A percentile compares a stretch with the other conserved stretches of the same genome.
Conservation (phyloP, 805 yeast species). For the Candida oleophila region DNA sequence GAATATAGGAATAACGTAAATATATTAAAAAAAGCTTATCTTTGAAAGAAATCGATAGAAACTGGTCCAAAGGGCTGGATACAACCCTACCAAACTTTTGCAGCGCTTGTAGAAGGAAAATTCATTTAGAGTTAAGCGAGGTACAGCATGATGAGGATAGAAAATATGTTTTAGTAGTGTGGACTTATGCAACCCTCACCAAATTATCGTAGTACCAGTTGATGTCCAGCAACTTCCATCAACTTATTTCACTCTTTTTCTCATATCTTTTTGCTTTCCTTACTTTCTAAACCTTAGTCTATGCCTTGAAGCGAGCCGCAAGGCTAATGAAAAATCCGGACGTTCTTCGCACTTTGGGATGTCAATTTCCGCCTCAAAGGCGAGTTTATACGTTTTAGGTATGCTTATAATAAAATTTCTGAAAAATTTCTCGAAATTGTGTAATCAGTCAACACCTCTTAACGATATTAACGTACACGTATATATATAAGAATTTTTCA, state of each 20-base stretch:
- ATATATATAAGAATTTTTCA: not conserved
- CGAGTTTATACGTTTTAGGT: conserved; percentile 3
- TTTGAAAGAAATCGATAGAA: not conserved
- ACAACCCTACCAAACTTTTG: too few relatives aligned
- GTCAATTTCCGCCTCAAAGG: conserved; percentile 3
- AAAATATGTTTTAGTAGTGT: too few relatives aligned
- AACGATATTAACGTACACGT: not conserved
- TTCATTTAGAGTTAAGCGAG: too few relatives aligned
- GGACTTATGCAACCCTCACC: too few relatives aligned
- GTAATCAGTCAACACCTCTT: not conserved
- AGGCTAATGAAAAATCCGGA: not conserved
- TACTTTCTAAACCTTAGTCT: not conserved
- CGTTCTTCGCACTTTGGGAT: not conserved
- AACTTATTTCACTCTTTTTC: too few relatives aligned
- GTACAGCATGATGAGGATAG: too few relatives aligned
- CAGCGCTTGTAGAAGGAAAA: too few relatives aligned
- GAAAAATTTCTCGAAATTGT: not conserved
- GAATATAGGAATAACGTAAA: not conserved
- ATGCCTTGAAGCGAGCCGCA: too few relatives aligned
- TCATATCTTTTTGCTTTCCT: not conserved
- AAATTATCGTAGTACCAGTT: too few relatives aligned
- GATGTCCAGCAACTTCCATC: too few relatives aligned
- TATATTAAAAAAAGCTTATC: not conserved
- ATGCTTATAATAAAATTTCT: too few relatives aligned
- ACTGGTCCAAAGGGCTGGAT: too few relatives aligned